Evolutionary conservation across 2,329 filamentous ascomycete species (phyloP), one percentile per base, ranked within the genome.

Genomic region (Pestalotiopsis sp.): DNA sequence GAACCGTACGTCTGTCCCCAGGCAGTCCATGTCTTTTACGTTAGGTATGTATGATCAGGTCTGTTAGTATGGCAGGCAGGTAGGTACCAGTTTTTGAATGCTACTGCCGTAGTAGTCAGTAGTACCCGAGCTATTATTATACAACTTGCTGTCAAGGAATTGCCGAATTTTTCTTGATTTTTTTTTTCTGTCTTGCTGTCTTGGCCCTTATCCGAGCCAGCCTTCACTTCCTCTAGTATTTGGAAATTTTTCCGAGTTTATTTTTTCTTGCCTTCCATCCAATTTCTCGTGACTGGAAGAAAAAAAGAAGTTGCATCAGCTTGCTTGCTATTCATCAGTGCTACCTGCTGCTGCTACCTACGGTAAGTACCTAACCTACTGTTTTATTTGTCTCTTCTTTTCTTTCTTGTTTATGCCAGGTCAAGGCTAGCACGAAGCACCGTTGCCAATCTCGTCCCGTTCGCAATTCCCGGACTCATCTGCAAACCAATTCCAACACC

Each of bases 341-440:
- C 17, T 20, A n/a, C 14, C 17, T 17, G 7, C 44, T 52, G 44
- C 44, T 52, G 17, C 44, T 52, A 52, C 44, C 44, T 20, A 22
- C 6, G 30, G 30, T 35, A 52, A 20, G 44, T 52, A 52, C 44
- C 17, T 52, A 52, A n/a, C 44, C 17, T 52, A 52, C 44, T 52
- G 7, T 9, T 52, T 52, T 20, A 52, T 22, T 52, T 52, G 30
- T 35, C 30, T 22, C 17, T 52, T 20, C 20, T n/a, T 52, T 20
- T 52, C 9, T 52, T 52, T 17, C 44, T n/a, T 52, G 20, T 52
- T 52, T 26, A 24, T 22, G 26, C 55, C 64, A 59, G 64, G 52
- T 26, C 64, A 66, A 35, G 64, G 20, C 55, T 59, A 66, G 64
- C 44, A 30, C 39, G 52, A 48, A n/a, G 13, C 44, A 52, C n/a